Base-by-base conservation (phyloP, 176 grass and related monocot genomes). In the Oryza punctata region DNA sequence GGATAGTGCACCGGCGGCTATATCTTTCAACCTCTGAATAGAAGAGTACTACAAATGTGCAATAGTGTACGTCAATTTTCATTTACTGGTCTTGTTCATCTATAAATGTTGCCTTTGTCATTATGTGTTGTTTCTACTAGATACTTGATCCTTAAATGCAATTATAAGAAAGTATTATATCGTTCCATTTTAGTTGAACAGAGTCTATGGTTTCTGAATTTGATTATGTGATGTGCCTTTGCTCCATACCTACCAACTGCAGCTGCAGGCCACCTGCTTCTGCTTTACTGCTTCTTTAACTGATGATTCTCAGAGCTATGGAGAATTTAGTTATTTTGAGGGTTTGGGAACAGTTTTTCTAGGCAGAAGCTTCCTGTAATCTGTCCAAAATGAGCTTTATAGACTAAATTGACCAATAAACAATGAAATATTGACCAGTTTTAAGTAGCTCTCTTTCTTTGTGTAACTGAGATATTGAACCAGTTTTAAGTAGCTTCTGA, bases 1-100 rank as follows among this genome's bases (percentile, higher is more conserved):
- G 96, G 92, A 96, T 87, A 96, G 85, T 71, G 43, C 52, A 76
- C 10, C 28, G 0, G n/a, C 66, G 0, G 35, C 67, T 64, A 77
- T 77, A 21, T 33, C 41, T 10, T 43, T 26, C 64, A 84, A 84
- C 14, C 26, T 47, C 4, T 77, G 24, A 85, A 14, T 45, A 85
- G 13, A 50, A 71, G 73, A 65, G 10, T 1, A 41, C 2, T 76
- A 63, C 30, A 72, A 70, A 59, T 52, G 78, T 81, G 57, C 85
- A 77, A 85, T 57, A 75, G 23, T 10, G 25, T 23, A 46, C 79
- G 41, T 63, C 54, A 77, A 27, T 65, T 3, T 52, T 54, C 10
- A n/a, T 19, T 89, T 50, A 23, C 0, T 70, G 2, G 19, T 72
- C 8, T 76, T 80, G 70, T 81, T 75, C 29, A 29, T 41, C 71